Conservation (phyloP, 495 filamentous ascomycete genomes). For the Penicillium mononematosum region DNA sequence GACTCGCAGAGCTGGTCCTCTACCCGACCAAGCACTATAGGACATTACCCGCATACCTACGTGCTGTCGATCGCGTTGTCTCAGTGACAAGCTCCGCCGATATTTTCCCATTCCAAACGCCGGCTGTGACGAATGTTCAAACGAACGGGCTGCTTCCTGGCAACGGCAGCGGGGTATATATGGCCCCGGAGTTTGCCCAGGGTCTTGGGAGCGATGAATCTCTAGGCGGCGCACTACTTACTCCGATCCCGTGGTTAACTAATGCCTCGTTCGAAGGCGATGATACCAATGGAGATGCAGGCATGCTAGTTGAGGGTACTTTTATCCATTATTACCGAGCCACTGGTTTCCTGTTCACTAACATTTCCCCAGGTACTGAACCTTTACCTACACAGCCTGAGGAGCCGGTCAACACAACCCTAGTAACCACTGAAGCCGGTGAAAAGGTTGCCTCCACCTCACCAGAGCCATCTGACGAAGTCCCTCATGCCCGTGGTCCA, state of each 20-base stretch:
- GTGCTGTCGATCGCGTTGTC: conserved; percentile 87
- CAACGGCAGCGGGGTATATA: conserved; percentile 28
- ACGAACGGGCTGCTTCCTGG: conserved; percentile 44
- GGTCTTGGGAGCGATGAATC: conserved; percentile 78
- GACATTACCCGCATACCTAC: conserved; percentile 77
- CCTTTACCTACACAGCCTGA: conserved; percentile 24
- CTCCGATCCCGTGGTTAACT: conserved; percentile 86
- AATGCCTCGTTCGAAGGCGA: conserved; percentile 38
- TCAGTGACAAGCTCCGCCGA: conserved; percentile 82
- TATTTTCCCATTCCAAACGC: conserved; percentile 75
- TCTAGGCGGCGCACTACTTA: conserved; percentile 86
- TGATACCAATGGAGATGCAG: conserved; percentile 21
- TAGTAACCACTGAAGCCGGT: conserved; percentile 30
- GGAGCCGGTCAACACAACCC: conserved; percentile 15
- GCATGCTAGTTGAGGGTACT: conserved; percentile 27
- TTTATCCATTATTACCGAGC: conserved; percentile 49
- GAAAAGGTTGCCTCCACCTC: conserved; percentile 20
- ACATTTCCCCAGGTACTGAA: conserved; percentile 14
- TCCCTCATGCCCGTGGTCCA: conserved; percentile 79
- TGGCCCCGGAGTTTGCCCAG: conserved; percentile 31
- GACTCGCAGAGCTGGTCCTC: conserved; percentile 87
- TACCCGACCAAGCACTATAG: conserved; percentile 74
- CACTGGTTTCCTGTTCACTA: conserved; percentile 6
- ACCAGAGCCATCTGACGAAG: conserved; percentile 49
- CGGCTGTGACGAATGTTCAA: conserved; percentile 47